A percentile compares a stretch with the other conserved stretches of the same genome.
Evolutionary conservation across 2,329 filamentous ascomycete species (phyloP).

Genomic region (Epichloe bromicola): DNA sequence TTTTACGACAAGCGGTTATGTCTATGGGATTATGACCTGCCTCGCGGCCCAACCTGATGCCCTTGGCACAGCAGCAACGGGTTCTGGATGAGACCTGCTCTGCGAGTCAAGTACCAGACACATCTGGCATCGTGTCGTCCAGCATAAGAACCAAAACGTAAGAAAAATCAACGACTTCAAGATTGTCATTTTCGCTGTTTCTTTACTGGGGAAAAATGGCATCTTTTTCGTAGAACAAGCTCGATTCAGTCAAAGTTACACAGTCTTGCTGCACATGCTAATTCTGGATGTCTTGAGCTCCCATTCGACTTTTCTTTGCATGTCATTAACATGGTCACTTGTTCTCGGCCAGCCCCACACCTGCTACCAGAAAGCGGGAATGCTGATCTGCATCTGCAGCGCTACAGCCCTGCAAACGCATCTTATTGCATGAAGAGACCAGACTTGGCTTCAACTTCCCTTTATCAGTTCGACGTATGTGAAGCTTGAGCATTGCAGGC

Average conservation of each 20-base stretch:
- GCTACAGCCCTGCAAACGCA: neutral
- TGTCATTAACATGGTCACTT: neutral
- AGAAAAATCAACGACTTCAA: too few relatives aligned
- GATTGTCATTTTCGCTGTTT: too few relatives aligned
- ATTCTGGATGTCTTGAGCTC: neutral
- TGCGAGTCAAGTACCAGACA: neutral
- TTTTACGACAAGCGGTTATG: conserved; percentile 65
- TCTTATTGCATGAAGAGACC: neutral
- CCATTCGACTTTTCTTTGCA: neutral
- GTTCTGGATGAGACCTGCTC: neutral
- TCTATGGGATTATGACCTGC: conserved; percentile 39
- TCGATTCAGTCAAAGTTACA: too few relatives aligned
- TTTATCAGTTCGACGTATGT: too few relatives aligned
- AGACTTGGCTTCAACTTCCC: neutral
- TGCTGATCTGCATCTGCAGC: neutral
- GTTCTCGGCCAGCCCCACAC: neutral
- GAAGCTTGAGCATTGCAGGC: neutral
- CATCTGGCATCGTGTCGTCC: neutral
- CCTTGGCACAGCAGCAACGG: neutral
- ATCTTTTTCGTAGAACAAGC: too few relatives aligned
- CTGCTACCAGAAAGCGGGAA: neutral
- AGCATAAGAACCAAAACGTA: too few relatives aligned
- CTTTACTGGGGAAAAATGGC: too few relatives aligned
- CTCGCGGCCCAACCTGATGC: neutral
- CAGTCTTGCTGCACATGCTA: neutral